Evolutionary conservation across 2,329 filamentous ascomycete species (phyloP).

Genomic region (Fusarium denticulatum): DNA sequence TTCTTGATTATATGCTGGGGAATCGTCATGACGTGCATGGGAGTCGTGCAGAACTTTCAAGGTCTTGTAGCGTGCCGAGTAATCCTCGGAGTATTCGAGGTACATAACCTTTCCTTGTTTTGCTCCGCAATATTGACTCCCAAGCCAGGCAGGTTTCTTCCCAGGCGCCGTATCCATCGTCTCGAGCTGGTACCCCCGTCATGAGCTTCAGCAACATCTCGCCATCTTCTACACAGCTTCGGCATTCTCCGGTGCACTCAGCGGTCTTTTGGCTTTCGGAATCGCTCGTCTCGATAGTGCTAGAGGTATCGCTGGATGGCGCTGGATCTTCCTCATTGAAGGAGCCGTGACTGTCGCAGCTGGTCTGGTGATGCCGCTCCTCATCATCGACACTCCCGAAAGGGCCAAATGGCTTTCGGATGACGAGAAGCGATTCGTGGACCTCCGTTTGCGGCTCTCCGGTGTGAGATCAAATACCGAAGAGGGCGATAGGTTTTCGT

Average conservation of each 20-base stretch:
- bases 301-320: slow-evolving; percentile 55
- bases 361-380: slow-evolving; percentile 46
- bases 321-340: slow-evolving; percentile 66
- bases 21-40: slow-evolving; percentile 55
- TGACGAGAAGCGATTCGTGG: slow-evolving; percentile 49
- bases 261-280: slow-evolving; percentile 55
- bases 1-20: slow-evolving; percentile 54
- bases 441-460: slow-evolving; percentile 42
- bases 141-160: slow-evolving; percentile 51
- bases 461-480: slow-evolving; percentile 44
- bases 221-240: slow-evolving; percentile 51
- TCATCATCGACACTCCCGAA: slow-evolving; percentile 55
- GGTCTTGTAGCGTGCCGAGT: slow-evolving; percentile 58
- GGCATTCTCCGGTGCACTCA: slow-evolving; percentile 54
- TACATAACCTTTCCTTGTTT: neutral
- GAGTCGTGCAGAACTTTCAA: slow-evolving; percentile 56
- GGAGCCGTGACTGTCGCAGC: slow-evolving; percentile 54
- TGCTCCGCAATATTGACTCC: neutral
- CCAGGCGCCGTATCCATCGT: slow-evolving; percentile 46
- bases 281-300: slow-evolving; percentile 57
- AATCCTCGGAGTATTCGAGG: slow-evolving; percentile 54
- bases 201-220: slow-evolving; percentile 44
- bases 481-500: slow-evolving; percentile 42
- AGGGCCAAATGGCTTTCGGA: slow-evolving; percentile 47
- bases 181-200: slow-evolving; percentile 45